These are phyloP conservation scores for Chrysopogon serrulatus DNA, from an alignment of 176 grass and related monocot genomes.

Conservation along the genomic window DNA sequence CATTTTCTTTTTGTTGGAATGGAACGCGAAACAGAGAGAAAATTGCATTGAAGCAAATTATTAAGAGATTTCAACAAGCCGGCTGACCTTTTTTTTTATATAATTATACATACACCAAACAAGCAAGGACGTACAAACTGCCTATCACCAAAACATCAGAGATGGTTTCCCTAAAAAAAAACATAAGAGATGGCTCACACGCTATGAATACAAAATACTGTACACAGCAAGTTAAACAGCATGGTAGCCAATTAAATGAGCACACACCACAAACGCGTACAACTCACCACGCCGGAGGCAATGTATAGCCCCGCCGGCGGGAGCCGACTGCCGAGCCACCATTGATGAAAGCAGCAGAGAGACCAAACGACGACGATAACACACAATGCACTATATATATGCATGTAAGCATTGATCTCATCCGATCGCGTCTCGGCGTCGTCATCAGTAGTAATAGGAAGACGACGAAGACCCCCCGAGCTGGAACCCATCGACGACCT, in stretches of 20 bases:
- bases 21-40: no score
- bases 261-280: not conserved
- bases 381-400: no score
- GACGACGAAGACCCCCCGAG: conserved; percentile 54
- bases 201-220: not conserved
- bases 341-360: not conserved
- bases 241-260: not conserved
- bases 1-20: no score
- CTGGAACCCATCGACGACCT: conserved; percentile 73
- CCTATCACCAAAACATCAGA: not conserved
- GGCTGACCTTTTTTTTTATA: conserved; percentile 17
- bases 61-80: not conserved
- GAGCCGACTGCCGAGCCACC: not conserved
- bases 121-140: not conserved
- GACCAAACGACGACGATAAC: no score
- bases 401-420: not conserved
- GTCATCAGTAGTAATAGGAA: conserved; percentile 47
- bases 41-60: no score
- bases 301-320: not conserved
- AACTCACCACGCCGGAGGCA: conserved; percentile 10
- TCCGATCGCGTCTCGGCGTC: not conserved
- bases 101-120: not conserved
- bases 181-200: not conserved
- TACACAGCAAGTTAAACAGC: not conserved
- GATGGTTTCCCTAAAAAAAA: no score